Conservation (phyloP, 257 asterid species). For the Ajuga chamaepitys region DNA sequence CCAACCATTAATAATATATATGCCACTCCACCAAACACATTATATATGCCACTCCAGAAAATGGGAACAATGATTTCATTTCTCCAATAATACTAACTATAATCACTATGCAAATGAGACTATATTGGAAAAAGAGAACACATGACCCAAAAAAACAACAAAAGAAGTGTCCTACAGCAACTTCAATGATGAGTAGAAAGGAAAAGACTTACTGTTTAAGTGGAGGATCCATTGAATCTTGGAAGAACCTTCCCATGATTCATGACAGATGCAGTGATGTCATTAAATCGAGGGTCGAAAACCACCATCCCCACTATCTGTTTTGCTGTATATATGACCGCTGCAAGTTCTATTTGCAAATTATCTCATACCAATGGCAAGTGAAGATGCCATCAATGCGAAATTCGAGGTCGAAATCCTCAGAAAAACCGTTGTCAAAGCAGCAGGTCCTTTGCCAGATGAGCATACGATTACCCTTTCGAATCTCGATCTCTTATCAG, state of each 20-base stretch:
- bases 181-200: background rate
- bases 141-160: background rate
- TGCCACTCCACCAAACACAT: no score
- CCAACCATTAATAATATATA: background rate
- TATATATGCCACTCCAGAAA: no score
- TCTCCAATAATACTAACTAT: background rate
- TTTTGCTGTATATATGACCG: conserved; percentile 11
- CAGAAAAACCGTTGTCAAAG: conserved; percentile 30
- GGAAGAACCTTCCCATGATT: background rate
- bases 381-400: background rate
- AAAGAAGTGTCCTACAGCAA: background rate
- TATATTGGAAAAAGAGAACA: no score
- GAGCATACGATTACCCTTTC: conserved; percentile 33
- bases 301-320: background rate
- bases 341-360: background rate
- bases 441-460: conserved; percentile 25
- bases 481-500: conserved; percentile 54
- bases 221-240: background rate
- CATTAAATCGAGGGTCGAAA: background rate
- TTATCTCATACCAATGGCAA: conserved; percentile 15
- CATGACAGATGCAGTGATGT: conserved; percentile 2
- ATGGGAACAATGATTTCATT: no score
- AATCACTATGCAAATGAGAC: no score
- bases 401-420: conserved; percentile 27
- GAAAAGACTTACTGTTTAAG: background rate